These are phyloP conservation scores for Protomyces lactucae-debilis DNA, from an alignment of 1,139 yeast species.

Conservation along the genomic window DNA sequence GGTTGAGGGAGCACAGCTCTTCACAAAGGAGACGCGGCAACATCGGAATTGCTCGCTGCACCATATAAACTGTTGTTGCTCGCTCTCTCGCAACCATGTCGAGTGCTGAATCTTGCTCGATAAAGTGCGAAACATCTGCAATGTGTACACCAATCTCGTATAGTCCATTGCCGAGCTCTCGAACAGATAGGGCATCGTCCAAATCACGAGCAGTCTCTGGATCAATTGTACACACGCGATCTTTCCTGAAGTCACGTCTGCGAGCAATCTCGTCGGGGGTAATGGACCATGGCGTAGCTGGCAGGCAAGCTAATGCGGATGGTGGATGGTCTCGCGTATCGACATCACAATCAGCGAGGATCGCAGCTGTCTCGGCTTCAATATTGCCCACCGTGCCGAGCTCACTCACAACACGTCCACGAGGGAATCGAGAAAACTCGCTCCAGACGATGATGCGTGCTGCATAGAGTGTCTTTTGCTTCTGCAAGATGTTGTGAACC, in stretches of 20 bases:
- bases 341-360: slow-evolving; percentile 87
- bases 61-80: slow-evolving; percentile 81
- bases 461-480: slow-evolving; percentile 17
- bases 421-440: slow-evolving; percentile 41
- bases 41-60: slow-evolving; percentile 65
- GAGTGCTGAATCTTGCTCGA: slow-evolving; percentile 66
- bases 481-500: slow-evolving; percentile 17
- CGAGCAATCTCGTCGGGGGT: slow-evolving; percentile 35
- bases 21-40: slow-evolving; percentile 61
- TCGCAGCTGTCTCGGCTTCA: slow-evolving; percentile 77
- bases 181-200: slow-evolving; percentile 28
- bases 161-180: slow-evolving; percentile 21
- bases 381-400: slow-evolving; percentile 77
- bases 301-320: slow-evolving; percentile 44
- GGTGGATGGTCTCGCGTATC: slow-evolving; percentile 72
- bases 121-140: slow-evolving; percentile 67
- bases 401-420: slow-evolving; percentile 83
- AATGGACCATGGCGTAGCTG: slow-evolving; percentile 31
- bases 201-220: slow-evolving; percentile 43
- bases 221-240: slow-evolving; percentile 56
- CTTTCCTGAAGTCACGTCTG: slow-evolving; percentile 58
- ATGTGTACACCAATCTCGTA: slow-evolving; percentile 65
- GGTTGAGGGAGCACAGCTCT: slow-evolving; percentile 57
- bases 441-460: slow-evolving; percentile 14
- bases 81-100: slow-evolving; percentile 90